Evolutionary conservation across 805 yeast species (phyloP), one percentile per base, ranked within the genome.

Genomic region (baker's yeast (Saccharomyces cerevisiae)): DNA sequence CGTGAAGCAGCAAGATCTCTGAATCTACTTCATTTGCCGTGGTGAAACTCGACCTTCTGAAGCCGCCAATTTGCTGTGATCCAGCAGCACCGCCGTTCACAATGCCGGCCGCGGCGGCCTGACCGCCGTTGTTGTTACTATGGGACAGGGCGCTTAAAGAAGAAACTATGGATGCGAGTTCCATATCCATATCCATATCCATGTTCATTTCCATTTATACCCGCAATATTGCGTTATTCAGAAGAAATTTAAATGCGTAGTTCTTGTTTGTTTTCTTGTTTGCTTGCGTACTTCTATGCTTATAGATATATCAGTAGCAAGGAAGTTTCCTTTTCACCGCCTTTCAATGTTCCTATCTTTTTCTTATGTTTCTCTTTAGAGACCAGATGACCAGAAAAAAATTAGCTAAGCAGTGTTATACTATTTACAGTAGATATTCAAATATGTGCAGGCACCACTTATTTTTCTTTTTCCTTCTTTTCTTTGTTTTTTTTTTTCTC

Each of bases 61-160:
- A 68, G 13, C 69, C 64, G 17, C 71, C 71, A 11, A 69, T 51
- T 46, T 63, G 64, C 48, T 57, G 65, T 29, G 48, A 41, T 17
- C 24, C 47, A 6, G 43, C 21, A 53, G 53, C 51, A 53, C 48
- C 24, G 43, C 43, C 24, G 11, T 24, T 21, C 43, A 36, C 43
- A 36, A 36, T 17, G 11, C 24, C 43, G 50, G 59, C 50, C 53
- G 43, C 43, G 50, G 59, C 50, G 54, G 57, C 46, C 58, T 36
- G 43, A 13, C 43, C 22, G 43, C 54, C 43, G 46, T 43, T 51
- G 49, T n/a, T 17, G 28, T 53, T 46, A 13, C 41, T 31, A 47
- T 62, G 63, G 10, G 73, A 68, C 31, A 66, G 59, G 14, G 70
- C 71, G 51, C 71, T 68, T 49, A 70, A 57, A n/a, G 73, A 70